Base-by-base conservation (phyloP, 495 filamentous ascomycete genomes). In the Echria macrotheca region DNA sequence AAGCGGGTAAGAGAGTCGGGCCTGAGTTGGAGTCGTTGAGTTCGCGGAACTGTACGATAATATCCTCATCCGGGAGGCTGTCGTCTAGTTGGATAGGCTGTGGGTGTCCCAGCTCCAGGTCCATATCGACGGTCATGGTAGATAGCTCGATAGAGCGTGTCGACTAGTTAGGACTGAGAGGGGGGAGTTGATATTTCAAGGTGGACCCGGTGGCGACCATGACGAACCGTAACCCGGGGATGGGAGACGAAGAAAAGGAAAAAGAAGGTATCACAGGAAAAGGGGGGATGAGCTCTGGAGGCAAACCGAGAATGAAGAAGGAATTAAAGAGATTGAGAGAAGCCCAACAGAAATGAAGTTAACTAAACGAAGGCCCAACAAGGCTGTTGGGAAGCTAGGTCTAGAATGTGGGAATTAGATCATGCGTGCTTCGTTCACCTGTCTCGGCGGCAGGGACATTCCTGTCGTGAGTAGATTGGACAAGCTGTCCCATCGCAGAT, bases 1-100 rank as follows among this genome's bases (percentile, higher is more conserved):
- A 76, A 11, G 72, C 57, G 8, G 86, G 85, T 0, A 91, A 76
- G 3, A 91, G 75, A 1, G 85, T 85, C 19, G 69, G 62, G 22
- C 80, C 78, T 9, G 72, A 61, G 12, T 44, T 48, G 5, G 54
- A 52, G 38, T 56, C 26, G 1, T 43, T 51, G 23, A 56, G 40
- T 4, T 57, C 58, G 9, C 38, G 42, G 19, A 58, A 44, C 37
- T 58, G 49, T 7, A 54, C 29, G 10, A 25, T 39, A 40, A 55
- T 44, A 25, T 54, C 40, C 5, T 52, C 50, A 36, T 41, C 33
- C 8, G 55, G 48, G 15, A 53, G 17, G 33, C 50, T 31, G 38
- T 42, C 47, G n/a, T n/a, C n/a, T 3, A 56, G 33, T 3, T 40
- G 40, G 4, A 14, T 29, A 22, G 19, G 29, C 38, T 12, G 4